Evolutionary conservation across 2,329 filamentous ascomycete genomes (phyloP).

Genomic region (Aspergillus sp.): DNA sequence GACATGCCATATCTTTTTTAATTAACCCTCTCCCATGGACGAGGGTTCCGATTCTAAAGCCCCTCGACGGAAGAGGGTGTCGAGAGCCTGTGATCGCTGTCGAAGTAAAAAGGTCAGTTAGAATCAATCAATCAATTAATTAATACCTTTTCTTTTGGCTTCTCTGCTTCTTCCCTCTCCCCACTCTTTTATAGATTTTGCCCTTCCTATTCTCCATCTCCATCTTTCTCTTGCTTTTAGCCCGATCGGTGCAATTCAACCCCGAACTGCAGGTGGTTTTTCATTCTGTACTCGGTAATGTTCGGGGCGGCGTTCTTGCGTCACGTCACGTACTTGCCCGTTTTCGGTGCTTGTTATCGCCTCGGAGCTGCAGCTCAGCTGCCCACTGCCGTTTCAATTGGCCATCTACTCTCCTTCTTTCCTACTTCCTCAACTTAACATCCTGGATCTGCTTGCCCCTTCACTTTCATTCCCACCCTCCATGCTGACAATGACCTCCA

Average conservation of each 20-base stretch:
- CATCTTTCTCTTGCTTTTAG: not conserved
- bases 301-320: not conserved
- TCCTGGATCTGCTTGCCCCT: not conserved
- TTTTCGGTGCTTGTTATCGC: not conserved
- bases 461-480: not conserved
- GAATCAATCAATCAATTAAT: not conserved
- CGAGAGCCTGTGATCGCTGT: slow-evolving; percentile 49
- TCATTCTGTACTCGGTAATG: not conserved
- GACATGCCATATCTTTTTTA: slow-evolving; percentile 26
- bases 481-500: not conserved
- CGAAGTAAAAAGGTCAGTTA: slow-evolving; percentile 44
- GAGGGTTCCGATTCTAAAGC: slow-evolving; percentile 41
- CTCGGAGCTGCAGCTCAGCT: slow-evolving; percentile 3
- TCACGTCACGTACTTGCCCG: not conserved
- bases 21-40: slow-evolving; percentile 38
- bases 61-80: slow-evolving; percentile 48
- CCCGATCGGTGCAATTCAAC: slow-evolving; percentile 2
- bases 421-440: not conserved
- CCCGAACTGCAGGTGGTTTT: not conserved
- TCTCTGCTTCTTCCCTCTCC: not conserved
- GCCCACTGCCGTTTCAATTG: not conserved
- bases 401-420: not conserved
- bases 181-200: not conserved
- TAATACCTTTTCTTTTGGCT: slow-evolving; percentile 1
- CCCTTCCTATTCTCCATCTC: not conserved